A percentile compares a stretch with the other conserved stretches of the same genome.
These are phyloP conservation scores for Tympanopsis confertula DNA, from an alignment of 2,329 filamentous ascomycete genomes.

Conservation along the genomic window DNA sequence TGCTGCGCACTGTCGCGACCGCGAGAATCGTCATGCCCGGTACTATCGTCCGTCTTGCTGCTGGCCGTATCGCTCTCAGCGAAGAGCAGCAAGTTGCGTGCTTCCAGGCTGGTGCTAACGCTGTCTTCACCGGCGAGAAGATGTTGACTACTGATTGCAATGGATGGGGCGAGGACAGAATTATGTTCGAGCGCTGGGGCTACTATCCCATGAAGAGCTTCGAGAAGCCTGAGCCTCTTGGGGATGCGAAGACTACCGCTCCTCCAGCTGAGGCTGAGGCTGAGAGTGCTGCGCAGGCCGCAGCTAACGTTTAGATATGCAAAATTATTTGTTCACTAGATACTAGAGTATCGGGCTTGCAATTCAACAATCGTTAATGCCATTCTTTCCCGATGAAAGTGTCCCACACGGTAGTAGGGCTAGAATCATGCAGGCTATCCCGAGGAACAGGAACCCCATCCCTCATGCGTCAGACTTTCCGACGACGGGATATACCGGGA, in stretches of 20 bases:
- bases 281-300: not conserved
- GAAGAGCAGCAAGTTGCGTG: conserved; percentile 84
- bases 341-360: too few relatives aligned
- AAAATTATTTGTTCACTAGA: too few relatives aligned
- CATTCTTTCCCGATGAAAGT: too few relatives aligned
- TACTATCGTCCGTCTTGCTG: conserved; percentile 78
- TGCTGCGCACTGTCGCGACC: conserved; percentile 74
- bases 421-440: too few relatives aligned
- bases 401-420: too few relatives aligned
- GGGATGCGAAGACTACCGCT: not conserved
- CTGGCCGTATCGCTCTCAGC: conserved; percentile 70
- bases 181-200: conserved; percentile 76
- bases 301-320: not conserved
- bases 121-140: conserved; percentile 91
- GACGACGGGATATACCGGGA: too few relatives aligned
- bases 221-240: conserved; percentile 1
- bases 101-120: conserved; percentile 84
- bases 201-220: conserved; percentile 58
- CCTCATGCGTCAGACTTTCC: too few relatives aligned
- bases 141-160: conserved; percentile 90
- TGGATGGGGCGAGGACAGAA: conserved; percentile 78
- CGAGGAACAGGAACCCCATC: too few relatives aligned
- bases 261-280: not conserved
- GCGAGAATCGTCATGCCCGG: conserved; percentile 72
- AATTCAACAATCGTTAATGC: too few relatives aligned